Conservation (phyloP, 768 basidiomycete species). For the Russula dissimulans region DNA sequence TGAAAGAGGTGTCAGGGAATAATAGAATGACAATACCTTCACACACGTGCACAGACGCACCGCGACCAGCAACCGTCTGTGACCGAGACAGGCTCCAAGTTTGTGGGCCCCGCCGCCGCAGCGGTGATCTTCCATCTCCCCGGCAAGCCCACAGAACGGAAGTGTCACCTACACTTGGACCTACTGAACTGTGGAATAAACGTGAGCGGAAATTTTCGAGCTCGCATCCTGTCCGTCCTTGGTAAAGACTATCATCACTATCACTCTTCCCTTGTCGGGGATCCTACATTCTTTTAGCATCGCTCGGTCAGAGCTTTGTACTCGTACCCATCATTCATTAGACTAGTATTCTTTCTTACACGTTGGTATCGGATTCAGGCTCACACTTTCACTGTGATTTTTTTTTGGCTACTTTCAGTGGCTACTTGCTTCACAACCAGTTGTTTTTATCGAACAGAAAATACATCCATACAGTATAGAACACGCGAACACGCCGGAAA, state of each 20-base stretch:
- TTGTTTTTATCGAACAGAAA: neutral
- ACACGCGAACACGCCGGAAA: neutral
- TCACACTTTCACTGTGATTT: slow-evolving; percentile 5
- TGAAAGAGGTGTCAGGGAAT: neutral
- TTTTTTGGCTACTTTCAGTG: neutral
- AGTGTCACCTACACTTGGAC: neutral
- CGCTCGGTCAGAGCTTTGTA: neutral
- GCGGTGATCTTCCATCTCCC: neutral
- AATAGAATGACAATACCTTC: neutral
- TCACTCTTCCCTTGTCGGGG: neutral
- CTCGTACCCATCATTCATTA: neutral
- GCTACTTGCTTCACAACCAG: neutral
- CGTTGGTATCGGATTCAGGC: neutral
- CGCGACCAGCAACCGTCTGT: neutral
- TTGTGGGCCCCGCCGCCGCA: neutral
- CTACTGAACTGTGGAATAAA: slow-evolving; percentile 5
- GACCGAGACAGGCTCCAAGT: slow-evolving; percentile 3
- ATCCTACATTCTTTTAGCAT: neutral
- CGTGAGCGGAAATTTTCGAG: slow-evolving; percentile 6
- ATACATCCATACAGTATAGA: no score
- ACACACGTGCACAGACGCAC: slow-evolving; percentile 1
- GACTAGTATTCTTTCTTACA: neutral
- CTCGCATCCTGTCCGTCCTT: slow-evolving; percentile 18
- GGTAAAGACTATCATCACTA: slow-evolving; percentile 5
- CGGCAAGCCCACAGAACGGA: neutral